Evolutionary conservation across 192 early-diverging fungal genomes (phyloP).

Genomic region (Cetraspora pellucida): DNA sequence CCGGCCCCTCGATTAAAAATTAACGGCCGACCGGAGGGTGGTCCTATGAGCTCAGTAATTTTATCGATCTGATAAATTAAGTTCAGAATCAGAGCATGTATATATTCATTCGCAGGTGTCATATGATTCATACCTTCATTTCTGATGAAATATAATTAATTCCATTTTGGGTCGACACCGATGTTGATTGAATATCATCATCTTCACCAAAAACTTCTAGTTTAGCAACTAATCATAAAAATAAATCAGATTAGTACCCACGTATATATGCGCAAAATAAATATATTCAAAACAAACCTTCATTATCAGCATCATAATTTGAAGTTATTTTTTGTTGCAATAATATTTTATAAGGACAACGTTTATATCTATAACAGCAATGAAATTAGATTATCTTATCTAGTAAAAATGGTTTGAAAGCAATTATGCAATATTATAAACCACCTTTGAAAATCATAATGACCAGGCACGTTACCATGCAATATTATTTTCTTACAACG

Average conservation of each 20-base stretch:
- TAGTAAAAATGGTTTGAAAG: no score
- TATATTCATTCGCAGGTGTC: constrained; percentile 37
- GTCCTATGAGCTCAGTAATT: constrained; percentile 36
- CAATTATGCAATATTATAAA: constrained; percentile 18
- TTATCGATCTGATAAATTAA: constrained; percentile 32
- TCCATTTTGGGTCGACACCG: constrained; percentile 11
- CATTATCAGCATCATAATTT: not conserved
- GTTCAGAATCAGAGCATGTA: constrained; percentile 24
- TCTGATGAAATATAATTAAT: not conserved
- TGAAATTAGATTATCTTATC: not conserved
- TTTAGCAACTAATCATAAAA: not conserved
- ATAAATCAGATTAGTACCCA: not conserved
- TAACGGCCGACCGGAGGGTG: constrained; percentile 51
- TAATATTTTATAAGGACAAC: constrained; percentile 55
- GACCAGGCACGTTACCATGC: constrained; percentile 71
- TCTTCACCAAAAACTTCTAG: constrained; percentile 41
- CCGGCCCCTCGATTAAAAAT: constrained; percentile 65
- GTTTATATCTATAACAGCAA: constrained; percentile 49
- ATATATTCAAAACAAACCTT: constrained; percentile 16
- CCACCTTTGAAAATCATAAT: constrained; percentile 71
- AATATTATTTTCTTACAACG: constrained; percentile 71
- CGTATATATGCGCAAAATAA: no score
- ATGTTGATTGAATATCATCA: constrained; percentile 35
- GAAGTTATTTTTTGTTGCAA: constrained; percentile 36
- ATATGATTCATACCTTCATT: constrained; percentile 17